Base-by-base conservation (phyloP, 2,329 filamentous ascomycete species). In the Ciborinia camelliae region DNA sequence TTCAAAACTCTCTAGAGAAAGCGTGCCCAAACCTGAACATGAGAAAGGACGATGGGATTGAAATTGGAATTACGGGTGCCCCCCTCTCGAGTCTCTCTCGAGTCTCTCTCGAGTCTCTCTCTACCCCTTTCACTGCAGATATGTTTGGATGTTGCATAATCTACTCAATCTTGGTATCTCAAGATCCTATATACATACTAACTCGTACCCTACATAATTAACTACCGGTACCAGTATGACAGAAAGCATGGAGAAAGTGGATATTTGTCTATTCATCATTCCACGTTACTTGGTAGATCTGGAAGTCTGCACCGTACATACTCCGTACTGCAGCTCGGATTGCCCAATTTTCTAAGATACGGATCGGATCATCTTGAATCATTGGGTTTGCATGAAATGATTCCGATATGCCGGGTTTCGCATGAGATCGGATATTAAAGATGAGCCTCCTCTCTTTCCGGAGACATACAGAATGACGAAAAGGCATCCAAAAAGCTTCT, bases 191-290 rank as follows among this genome's bases (percentile, higher is more conserved):
- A 23, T 12, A 35, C 20, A 10, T 15, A 53, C 26, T 57, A 37
- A 57, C 26, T 57, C 53, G 18, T 43, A 28, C 15, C 15, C 18
- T 57, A 57, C 37, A 15, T 43, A 32, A 35, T 23, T 18, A 43
- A 53, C 35, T 41, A 53, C 15, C 20, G 20, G 14, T n/a, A 15
- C 14, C 28, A 45, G 7, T 1, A 45, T 41, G 20, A 32, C 5
- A 32, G 28, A 45, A 15, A 32, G 41, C n/a, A 51, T 37, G 45
- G 23, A 61, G 45, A 51, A 51, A 30, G 58, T 61, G 58, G 28
- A n/a, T 39, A 15, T 51, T n/a, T 47, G 8, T 14, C 35, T 28
- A 12, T 23, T 12, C 4, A 35, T n/a, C 23, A 5, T 52, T 18
- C 30, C 50, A 35, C 30, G 30, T 52, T n/a, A 6, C 28, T 52